Base-by-base conservation (phyloP, 2,329 filamentous ascomycete genomes). In the Cucurbitaria berberidis region DNA sequence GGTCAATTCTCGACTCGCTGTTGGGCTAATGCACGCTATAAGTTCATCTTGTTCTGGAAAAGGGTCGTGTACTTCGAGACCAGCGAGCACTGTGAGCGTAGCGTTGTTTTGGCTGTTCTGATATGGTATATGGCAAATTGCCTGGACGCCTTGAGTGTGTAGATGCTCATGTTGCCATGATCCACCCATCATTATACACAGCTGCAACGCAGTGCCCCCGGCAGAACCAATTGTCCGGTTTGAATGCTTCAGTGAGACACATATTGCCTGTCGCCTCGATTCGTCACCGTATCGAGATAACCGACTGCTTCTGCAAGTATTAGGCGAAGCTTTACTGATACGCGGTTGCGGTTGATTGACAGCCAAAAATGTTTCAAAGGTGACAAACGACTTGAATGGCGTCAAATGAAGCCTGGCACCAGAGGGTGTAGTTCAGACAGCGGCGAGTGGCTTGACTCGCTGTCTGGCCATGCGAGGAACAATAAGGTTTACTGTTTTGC, bases 381-480 rank as follows among this genome's bases (percentile, higher is more conserved):
- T 22, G 24, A n/a, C 13, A 18, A 18, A 6, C 22, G 6, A 42
- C 15, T 9, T 10, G 26, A 30, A 5, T 8, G 26, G 29, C n/a
- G 40, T 42, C 16, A 18, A 24, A 42, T 16, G 40, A 8, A 42
- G 24, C 13, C n/a, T 42, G 9, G 13, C 22, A 50, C 2, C 11
- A 11, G 16, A 36, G 21, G 18, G 32, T 21, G 48, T 24, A 45
- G 48, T 26, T 30, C 24, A 26, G 24, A 36, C 16, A 38, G 34
- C 42, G 35, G 21, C 19, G 19, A 19, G 35, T 45, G 36, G 40
- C 48, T 51, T 45, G 48, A 51, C 42, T 41, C 48, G 35, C 16
- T 26, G 15, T 38, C 26, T 27, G 39, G 26, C 38, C 22, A 39
- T 34, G 48, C 41, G 32, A n/a, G 48, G 34, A 24, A 19, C 13